Evolutionary conservation across 116 monocot genomes (phyloP), one percentile per base, ranked within the genome.

Genomic region (Papilionanthe hybrid): DNA sequence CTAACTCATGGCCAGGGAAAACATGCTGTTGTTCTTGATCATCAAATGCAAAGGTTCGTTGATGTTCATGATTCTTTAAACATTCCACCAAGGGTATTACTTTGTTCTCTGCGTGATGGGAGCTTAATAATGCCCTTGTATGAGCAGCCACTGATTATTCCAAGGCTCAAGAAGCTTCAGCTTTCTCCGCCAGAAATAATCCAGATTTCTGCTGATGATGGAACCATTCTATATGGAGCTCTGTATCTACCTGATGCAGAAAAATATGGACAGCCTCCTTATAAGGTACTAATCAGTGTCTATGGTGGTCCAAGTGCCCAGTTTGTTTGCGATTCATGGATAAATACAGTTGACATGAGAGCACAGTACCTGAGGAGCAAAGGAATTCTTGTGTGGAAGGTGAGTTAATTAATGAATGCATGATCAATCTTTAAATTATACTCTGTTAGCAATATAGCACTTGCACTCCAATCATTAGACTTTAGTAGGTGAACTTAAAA

Each of bases 351-450:
- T 81, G 99, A 99, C 85, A 93, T 99, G 95, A 87, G 93, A 84
- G 95, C 99, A 72, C 99, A 99, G 72, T 99, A 88, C 78, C 57
- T 99, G 22, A 75, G 99, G 68, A 99, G 83, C 82, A 93, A 92
- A 77, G 99, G 99, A 12, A 89, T 99, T 67, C 84, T 99, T 77
- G 91, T 99, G 8, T 99, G 99, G 95, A 99, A 99, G 99, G 99
- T 95, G 41, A 84, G 82, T 55, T 15, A 37, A 49, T 22, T 77
- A 19, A 73, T 32, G 27, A 73, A 9, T 73, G 12, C 45, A 45
- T 45, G 10, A 10, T 45, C 9, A 10, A 69, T 69, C 69, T 69
- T 15, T 69, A 69, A 32, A 32, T 17, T 69, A 13, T 69, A 37
- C 37, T 2, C 1, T 69, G 10, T 15, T 13, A 69, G 69, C 18